phyloP scores from a whole-genome alignment of 2,329 filamentous ascomycete species.

The Botrytis galanthina region DNA sequence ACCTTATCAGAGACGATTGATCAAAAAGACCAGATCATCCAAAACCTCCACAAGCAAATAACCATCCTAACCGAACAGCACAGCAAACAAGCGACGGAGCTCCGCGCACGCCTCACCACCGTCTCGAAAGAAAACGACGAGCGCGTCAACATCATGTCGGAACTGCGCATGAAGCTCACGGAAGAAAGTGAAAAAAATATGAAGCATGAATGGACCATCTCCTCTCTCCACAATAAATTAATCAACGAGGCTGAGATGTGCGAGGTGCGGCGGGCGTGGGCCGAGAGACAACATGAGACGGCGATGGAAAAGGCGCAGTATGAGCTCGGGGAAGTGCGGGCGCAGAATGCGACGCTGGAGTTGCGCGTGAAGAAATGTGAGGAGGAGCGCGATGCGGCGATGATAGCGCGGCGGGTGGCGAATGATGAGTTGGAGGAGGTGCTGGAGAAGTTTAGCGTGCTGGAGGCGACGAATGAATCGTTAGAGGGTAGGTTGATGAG shows the following conservation, averaged over 20 bases:
- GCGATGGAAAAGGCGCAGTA: neutral
- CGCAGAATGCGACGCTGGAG: neutral
- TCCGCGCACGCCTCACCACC: neutral
- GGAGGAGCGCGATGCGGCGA: neutral
- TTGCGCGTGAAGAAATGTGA: accelerated
- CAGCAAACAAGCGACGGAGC: neutral
- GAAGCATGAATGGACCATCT: neutral
- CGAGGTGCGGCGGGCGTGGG: neutral
- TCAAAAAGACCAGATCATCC: neutral
- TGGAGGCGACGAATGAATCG: neutral
- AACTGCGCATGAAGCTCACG: neutral
- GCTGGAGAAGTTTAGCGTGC: neutral
- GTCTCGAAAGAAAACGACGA: neutral
- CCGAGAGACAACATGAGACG: accelerated
- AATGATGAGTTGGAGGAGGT: neutral
- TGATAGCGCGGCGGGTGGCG: neutral
- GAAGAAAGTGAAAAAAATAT: neutral
- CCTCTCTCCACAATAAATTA: neutral
- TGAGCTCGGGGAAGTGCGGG: accelerated
- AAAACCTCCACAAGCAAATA: neutral
- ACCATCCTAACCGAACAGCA: neutral
- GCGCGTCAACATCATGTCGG: neutral
- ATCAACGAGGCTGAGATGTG: neutral
- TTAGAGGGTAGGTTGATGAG: neutral
- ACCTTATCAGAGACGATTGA: neutral